These are phyloP conservation scores for Marvania coccoides DNA, from an alignment of 139 green algal species.

Conservation along the genomic window DNA sequence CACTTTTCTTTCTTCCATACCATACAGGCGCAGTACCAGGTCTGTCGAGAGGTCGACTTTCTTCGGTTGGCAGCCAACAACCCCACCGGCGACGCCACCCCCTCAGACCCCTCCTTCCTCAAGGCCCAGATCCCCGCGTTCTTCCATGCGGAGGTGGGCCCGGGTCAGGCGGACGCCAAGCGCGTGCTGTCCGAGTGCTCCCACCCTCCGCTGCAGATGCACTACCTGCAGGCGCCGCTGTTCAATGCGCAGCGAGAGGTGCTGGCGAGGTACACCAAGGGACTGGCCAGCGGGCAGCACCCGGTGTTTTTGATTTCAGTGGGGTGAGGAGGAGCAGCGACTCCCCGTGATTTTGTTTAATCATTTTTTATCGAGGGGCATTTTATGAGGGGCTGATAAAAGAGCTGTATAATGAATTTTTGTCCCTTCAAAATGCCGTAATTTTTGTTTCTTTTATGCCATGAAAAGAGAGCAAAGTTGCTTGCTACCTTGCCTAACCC, in stretches of 20 bases:
- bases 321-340: too few species aligned
- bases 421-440: too few species aligned
- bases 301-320: neutral
- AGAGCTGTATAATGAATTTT: too few species aligned
- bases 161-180: neutral
- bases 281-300: neutral
- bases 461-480: too few species aligned
- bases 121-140: neutral
- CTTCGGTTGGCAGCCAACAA: neutral
- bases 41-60: conserved; percentile 7
- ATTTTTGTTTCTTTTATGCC: too few species aligned
- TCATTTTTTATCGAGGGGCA: too few species aligned
- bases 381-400: too few species aligned
- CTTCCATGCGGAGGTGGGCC: conserved; percentile 1
- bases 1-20: too few species aligned
- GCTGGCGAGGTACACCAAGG: neutral
- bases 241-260: conserved; percentile 1
- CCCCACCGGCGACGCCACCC: neutral
- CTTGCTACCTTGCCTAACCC: too few species aligned
- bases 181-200: conserved; percentile 1
- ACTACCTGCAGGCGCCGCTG: conserved; percentile 2
- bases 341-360: too few species aligned
- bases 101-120: neutral
- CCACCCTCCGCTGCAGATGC: neutral
- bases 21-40: conserved; percentile 1